Percentiles rank a stretch among this genome's conserved stretches.
Evolutionary conservation across 2,329 filamentous ascomycete species (phyloP).

Genomic region (Cyclaneusma minus): DNA sequence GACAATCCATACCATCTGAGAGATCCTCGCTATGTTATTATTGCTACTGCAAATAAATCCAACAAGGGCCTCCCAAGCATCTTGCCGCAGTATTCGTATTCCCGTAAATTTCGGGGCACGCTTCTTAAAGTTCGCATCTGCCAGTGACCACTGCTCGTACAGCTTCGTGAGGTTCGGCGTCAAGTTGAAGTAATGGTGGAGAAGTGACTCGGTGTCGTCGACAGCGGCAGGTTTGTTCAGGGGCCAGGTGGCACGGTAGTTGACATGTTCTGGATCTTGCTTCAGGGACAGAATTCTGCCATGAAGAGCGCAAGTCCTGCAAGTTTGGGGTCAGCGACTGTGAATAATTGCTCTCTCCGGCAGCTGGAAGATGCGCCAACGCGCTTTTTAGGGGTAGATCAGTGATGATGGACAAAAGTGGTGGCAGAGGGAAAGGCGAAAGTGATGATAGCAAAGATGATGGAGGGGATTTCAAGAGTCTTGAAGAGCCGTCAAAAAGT

Average conservation of each 20-base stretch:
- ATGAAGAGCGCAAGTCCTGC: conserved; percentile 65
- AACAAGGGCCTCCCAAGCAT: conserved; percentile 88
- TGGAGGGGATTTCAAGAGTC: neutral
- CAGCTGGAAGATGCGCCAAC: too few relatives aligned
- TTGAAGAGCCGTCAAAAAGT: conserved; percentile 2
- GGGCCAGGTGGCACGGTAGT: conserved; percentile 62
- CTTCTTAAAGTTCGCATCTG: conserved; percentile 77
- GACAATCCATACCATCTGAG: conserved; percentile 57
- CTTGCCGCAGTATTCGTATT: conserved; percentile 82
- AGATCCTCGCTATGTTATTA: conserved; percentile 92
- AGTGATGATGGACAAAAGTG: too few relatives aligned
- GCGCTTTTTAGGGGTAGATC: too few relatives aligned
- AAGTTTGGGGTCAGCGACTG: too few relatives aligned
- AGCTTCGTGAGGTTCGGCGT: conserved; percentile 57
- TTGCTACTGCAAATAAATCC: conserved; percentile 98
- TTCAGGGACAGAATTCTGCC: conserved; percentile 74
- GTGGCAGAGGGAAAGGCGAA: too few relatives aligned
- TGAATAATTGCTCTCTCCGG: too few relatives aligned
- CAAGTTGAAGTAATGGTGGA: conserved; percentile 80
- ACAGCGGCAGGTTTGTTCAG: conserved; percentile 19
- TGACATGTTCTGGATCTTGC: conserved; percentile 64
- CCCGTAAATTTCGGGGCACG: conserved; percentile 80
- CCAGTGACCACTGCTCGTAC: conserved; percentile 75
- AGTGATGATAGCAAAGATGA: too few relatives aligned
- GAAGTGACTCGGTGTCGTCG: conserved; percentile 58